Base-by-base conservation (phyloP, 192 early-diverging fungal genomes). In the Podila epicladia region DNA sequence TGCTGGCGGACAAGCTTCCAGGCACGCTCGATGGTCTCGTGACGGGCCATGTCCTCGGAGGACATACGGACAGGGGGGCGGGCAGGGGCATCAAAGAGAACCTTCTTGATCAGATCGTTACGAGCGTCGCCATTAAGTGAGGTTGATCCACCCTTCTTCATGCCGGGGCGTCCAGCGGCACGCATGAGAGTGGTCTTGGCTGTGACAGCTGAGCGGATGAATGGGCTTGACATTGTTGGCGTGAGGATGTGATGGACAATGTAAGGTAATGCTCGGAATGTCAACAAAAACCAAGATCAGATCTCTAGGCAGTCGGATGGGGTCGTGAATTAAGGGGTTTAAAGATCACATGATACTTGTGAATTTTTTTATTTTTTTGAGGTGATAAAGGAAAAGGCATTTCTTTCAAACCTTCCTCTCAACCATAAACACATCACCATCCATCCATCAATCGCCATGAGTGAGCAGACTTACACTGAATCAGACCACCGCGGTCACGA, bases 11-110 rank as follows among this genome's bases (percentile, higher is more conserved):
- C 82, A 20, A 85, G 55, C 65, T 92, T 91, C 83, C 88, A 89
- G 33, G 93, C 92, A 58, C 92, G 85, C 82, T 92, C 88, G 51
- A 94, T 94, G 2, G 91, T 91, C 80, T 90, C 86, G 49, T 94
- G 92, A 45, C 88, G 82, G 45, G 88, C 84, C 20, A 89, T 55
- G 33, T 91, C 91, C 63, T 92, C 90, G 17, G 82, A 76, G 49
- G 85, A 83, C 29, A 90, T 51, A 48, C 89, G 85, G 17, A 87
- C 86, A 7, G 82, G 50, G 6, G 75, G 69, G 19, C 80, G 60
- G 31, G 80, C 49, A 51, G 87, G 83, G 29, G 87, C 82, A 48
- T 92, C 86, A 65, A 88, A 94, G 48, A 94, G 82, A 5, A 94
- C 90, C 71, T 89, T 85, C 60, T 91, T 92, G 84, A 94, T 93